Base-by-base conservation (phyloP, 2,329 filamentous ascomycete species). In the Fusarium sp. region DNA sequence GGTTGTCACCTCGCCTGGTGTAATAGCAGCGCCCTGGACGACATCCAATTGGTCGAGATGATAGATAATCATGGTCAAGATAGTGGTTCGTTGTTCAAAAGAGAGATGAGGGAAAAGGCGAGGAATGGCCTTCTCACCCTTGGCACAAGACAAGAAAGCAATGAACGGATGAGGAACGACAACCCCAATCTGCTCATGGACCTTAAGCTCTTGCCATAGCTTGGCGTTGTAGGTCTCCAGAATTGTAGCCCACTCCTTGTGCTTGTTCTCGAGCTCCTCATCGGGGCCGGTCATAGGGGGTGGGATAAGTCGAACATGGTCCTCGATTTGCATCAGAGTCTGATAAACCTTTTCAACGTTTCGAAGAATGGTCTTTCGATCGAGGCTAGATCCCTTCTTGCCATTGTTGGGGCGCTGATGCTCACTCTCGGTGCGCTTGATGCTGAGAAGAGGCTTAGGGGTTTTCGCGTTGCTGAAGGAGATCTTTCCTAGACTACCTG, bases 381-480 rank as follows among this genome's bases (percentile, higher is more conserved):
- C 93, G 58, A 91, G 89, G 41, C 89, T 90, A n/a, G 73, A 71
- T 15, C 80, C 68, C 75, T 83, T 85, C 73, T 86, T 87, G 45
- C 85, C 83, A 67, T 84, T 87, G 54, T 82, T 81, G 28, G 89
- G 85, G 33, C 88, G 86, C 59, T 89, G 86, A 33, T 83, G 79
- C 62, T 91, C 89, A 48, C 90, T 89, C 56, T 98, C 95, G 26
- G 90, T 87, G 36, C 95, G 93, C 86, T 97, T 98, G 85, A 99
- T 95, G 81, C 97, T 99, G 55, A 99, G 90, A 64, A 98, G 86
- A 22, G 95, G 95, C 82, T 97, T 96, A 0, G 96, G 96, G 0
- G 96, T 97, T 86, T 98, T 99, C 53, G 96, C 94, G 78, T 99
- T 99, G 86, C 95, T 98, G 85, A 98, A 99, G 1, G 95, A 97